These are phyloP conservation scores for Dipteronia dyeriana DNA, from an alignment of 345 rosid species.

Conservation along the genomic window DNA sequence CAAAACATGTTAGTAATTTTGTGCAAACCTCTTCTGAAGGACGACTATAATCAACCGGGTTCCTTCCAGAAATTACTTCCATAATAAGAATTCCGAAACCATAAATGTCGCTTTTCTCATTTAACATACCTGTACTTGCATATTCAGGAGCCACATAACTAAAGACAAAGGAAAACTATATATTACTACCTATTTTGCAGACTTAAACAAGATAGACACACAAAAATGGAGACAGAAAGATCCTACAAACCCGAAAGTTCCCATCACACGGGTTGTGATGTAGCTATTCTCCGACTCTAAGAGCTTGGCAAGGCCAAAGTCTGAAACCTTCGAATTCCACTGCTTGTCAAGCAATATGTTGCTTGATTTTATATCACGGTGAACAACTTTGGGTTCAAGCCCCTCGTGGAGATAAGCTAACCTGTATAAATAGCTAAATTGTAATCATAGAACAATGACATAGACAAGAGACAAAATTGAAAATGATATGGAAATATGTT, in stretches of 20 bases:
- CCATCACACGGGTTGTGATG: constrained; percentile 95
- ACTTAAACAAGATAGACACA: neutral
- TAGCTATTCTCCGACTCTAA: constrained; percentile 71
- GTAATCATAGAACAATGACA: neutral
- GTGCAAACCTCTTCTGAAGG: constrained; percentile 74
- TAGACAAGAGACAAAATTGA: neutral
- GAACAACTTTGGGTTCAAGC: constrained; percentile 94
- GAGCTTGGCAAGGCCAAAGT: constrained; percentile 95
- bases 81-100: constrained; percentile 86
- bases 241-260: constrained; percentile 82
- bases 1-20: neutral
- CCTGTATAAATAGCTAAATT: constrained; percentile 33
- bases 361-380: constrained; percentile 88
- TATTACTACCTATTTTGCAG: neutral
- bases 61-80: constrained; percentile 88
- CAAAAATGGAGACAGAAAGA: neutral
- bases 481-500: neutral
- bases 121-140: constrained; percentile 89
- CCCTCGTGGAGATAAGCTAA: constrained; percentile 91
- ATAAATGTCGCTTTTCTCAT: constrained; percentile 77
- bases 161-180: constrained; percentile 19
- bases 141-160: constrained; percentile 97
- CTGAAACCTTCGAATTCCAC: constrained; percentile 93
- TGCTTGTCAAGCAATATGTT: constrained; percentile 86
- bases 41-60: constrained; percentile 90